phyloP scores from a whole-genome alignment of 2,329 filamentous ascomycete genomes.

The Talaromyces verruculosus region DNA sequence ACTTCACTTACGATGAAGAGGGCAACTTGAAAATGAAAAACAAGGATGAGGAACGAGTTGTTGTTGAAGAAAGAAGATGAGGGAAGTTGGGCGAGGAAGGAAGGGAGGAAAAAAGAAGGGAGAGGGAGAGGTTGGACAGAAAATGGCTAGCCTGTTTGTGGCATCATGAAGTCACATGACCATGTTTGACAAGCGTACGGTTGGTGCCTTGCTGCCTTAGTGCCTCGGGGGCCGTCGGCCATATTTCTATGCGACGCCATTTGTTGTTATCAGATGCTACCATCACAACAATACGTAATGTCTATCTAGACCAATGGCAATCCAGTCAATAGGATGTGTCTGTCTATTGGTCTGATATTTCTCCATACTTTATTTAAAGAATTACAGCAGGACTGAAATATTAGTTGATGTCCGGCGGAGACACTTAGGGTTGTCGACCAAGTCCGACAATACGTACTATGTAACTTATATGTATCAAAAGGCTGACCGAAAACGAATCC shows the following conservation, averaged over 20 bases:
- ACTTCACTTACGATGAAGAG: constrained; percentile 28
- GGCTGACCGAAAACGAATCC: constrained; percentile 10
- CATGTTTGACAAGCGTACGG: not conserved
- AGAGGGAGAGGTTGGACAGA: constrained; percentile 11
- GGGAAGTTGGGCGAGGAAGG: constrained; percentile 22
- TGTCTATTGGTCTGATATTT: not conserved
- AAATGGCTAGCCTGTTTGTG: constrained; percentile 1
- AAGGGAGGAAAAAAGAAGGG: constrained; percentile 22
- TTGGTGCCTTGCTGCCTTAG: not conserved
- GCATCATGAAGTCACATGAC: constrained; percentile 11
- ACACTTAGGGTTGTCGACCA: too few species aligned
- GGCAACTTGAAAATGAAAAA: constrained; percentile 14
- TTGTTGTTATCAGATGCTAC: not conserved
- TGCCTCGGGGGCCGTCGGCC: not conserved
- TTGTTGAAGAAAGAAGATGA: not conserved
- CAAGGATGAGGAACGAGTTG: constrained; percentile 6
- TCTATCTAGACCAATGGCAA: not conserved
- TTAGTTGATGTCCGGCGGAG: not conserved
- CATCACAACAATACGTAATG: not conserved
- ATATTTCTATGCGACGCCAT: not conserved
- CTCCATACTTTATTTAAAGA: too few species aligned
- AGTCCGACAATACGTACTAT: too few species aligned
- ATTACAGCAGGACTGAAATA: not conserved
- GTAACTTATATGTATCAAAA: too few species aligned
- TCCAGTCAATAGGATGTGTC: not conserved